Evolutionary conservation across 345 rosid species (phyloP).

Genomic region (Eucalyptus polybractea): DNA sequence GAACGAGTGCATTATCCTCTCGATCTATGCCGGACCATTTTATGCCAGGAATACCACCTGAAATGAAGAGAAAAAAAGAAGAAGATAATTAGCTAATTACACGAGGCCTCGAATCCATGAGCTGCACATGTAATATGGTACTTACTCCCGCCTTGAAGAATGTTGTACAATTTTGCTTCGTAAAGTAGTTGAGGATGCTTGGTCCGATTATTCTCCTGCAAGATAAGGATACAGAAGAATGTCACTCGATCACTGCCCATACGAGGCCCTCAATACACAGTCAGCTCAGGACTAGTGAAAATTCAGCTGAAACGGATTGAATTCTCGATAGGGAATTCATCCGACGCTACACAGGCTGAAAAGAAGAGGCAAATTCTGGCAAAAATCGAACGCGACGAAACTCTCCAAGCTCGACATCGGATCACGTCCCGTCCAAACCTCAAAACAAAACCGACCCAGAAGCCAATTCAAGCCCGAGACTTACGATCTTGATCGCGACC

Average conservation of each 20-base stretch:
- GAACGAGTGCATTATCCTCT: slow-evolving; percentile 33
- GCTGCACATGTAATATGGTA: neutral
- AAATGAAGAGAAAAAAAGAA: neutral
- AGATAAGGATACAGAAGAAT: neutral
- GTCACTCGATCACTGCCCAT: neutral
- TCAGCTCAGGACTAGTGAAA: neutral
- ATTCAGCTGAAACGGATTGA: neutral
- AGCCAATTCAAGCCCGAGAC: neutral
- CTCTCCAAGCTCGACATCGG: neutral
- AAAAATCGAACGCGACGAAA: neutral
- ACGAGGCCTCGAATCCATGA: neutral
- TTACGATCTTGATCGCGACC: slow-evolving; percentile 66
- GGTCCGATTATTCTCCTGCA: slow-evolving; percentile 43
- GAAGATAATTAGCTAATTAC: neutral
- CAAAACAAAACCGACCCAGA: neutral
- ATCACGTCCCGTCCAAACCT: neutral
- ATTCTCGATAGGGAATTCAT: neutral
- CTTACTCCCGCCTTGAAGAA: slow-evolving; percentile 59
- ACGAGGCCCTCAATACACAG: neutral
- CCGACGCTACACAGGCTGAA: neutral
- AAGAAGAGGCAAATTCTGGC: neutral
- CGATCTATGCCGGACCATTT: slow-evolving; percentile 49
- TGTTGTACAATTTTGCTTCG: slow-evolving; percentile 49
- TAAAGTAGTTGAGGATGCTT: slow-evolving; percentile 49
- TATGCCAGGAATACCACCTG: slow-evolving; percentile 38